Evolutionary conservation across 768 basidiomycete species (phyloP).

Genomic region (Macrolepiota albuminosa): DNA sequence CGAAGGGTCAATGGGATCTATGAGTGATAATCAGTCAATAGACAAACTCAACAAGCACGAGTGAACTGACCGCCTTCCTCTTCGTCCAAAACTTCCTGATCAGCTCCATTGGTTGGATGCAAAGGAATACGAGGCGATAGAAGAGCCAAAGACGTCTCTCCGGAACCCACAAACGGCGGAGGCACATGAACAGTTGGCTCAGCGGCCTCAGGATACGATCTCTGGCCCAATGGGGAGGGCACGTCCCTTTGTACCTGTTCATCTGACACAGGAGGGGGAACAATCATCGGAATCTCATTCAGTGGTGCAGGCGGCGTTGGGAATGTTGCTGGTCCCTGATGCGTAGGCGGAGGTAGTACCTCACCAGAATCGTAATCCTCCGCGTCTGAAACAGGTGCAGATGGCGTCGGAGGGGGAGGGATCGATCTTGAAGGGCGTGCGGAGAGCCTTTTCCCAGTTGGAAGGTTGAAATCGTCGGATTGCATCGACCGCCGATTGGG

Average conservation of each 20-base stretch:
- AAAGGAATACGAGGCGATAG: slow-evolving; percentile 18
- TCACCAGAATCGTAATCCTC: slow-evolving; percentile 32
- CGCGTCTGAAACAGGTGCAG: slow-evolving; percentile 16
- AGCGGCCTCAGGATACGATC: slow-evolving; percentile 4
- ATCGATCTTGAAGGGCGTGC: slow-evolving; percentile 12
- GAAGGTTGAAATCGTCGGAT: slow-evolving; percentile 1
- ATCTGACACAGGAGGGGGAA: slow-evolving; percentile 17
- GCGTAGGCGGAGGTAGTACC: slow-evolving; percentile 27
- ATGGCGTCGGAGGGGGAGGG: slow-evolving; percentile 12
- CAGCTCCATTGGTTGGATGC: slow-evolving; percentile 4
- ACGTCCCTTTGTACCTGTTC: slow-evolving; percentile 6
- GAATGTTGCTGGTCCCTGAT: slow-evolving; percentile 14
- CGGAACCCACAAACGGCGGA: slow-evolving; percentile 7
- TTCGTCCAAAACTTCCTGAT: slow-evolving; percentile 50
- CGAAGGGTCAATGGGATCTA: slow-evolving; percentile 67
- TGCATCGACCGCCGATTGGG: slow-evolving; percentile 13
- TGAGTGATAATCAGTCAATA: neutral
- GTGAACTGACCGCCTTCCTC: slow-evolving; percentile 53
- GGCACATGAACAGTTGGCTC: slow-evolving; percentile 4
- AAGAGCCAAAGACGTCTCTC: slow-evolving; percentile 16
- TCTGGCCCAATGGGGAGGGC: slow-evolving; percentile 13
- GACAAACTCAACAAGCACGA: neutral
- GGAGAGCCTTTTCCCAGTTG: slow-evolving; percentile 1
- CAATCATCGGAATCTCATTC: slow-evolving; percentile 18
- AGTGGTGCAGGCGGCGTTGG: slow-evolving; percentile 9